Percentiles rank a stretch among this genome's conserved stretches.
These are phyloP conservation scores for Pharnaceum exiguum DNA, from an alignment of 148 eudicot species.

Conservation along the genomic window DNA sequence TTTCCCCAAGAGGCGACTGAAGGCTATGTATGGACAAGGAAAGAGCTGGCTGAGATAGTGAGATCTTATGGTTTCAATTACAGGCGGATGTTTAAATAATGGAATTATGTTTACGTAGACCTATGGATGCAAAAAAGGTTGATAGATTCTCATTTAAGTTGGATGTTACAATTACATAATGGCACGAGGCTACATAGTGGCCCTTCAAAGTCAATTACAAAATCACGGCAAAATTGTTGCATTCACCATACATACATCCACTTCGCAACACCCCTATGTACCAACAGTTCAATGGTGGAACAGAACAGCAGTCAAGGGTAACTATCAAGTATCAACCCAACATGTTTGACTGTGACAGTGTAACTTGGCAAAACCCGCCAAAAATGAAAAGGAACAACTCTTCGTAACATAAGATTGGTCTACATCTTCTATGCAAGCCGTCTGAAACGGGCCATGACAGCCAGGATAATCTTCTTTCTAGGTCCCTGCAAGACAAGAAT, in stretches of 20 bases:
- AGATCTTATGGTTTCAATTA: no score
- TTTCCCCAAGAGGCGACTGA: no score
- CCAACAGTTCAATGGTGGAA: background rate
- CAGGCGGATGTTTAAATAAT: no score
- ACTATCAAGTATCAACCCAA: no score
- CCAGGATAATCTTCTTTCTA: constrained; percentile 76
- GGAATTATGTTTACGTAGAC: no score
- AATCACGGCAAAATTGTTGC: constrained; percentile 10
- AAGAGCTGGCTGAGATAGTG: no score
- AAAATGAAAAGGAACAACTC: background rate
- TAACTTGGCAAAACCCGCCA: background rate
- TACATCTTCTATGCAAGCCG: constrained; percentile 26
- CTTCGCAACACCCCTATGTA: constrained; percentile 2
- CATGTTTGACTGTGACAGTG: background rate
- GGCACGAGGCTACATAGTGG: no score
- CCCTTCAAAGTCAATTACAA: no score
- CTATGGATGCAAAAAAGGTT: no score
- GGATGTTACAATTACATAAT: no score
- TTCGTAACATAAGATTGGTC: background rate
- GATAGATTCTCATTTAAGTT: no score
- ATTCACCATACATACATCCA: constrained; percentile 10
- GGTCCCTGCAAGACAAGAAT: constrained; percentile 98
- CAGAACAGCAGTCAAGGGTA: background rate
- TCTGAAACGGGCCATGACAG: constrained; percentile 43
- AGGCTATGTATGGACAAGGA: no score